Evolutionary conservation across 305 asterid genomes (phyloP), one percentile per base, ranked within the genome.

Genomic region (Solanum hybrid): DNA sequence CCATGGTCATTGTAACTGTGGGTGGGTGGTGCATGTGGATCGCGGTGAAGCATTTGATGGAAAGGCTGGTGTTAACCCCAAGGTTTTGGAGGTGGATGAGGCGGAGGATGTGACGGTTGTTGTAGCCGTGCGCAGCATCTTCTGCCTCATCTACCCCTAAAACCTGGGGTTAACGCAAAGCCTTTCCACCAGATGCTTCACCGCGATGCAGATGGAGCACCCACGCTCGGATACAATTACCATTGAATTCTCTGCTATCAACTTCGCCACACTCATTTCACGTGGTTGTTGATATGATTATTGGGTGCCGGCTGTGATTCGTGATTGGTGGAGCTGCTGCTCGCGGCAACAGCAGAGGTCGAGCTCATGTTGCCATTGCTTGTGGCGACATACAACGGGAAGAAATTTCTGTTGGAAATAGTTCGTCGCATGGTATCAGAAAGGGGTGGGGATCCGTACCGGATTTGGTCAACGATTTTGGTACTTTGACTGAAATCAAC

Each of bases 161-260:
- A 75, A 91, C 90, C 26, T 80, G 5, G 94, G 93, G 83, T 93
- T 93, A 20, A 89, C 92, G 2, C 92, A 93, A 26, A 91, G 90
- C 31, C 79, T 90, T 5, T 77, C 90, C 11, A 89, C 91, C 90
- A 93, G 67, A 71, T 88, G 87, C 91, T 89, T 87, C 67, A 86
- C 91, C 22, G 89, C 92, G 79, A 88, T 89, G 89, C 91, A 51
- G 93, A 93, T 90, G 90, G 92, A 92, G 79, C 93, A 91, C 0
- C 93, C 93, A 18, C 85, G 36, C 20, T 80, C 84, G 8, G 84
- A 89, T 14, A 91, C 82, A 34, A 93, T 89, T 6, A 89, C 64
- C 31, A 93, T 91, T 6, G 93, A 91, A 11, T 90, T 90, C 42
- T 93, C 93, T 75, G 90, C 40, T 71, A 91, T 92, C 89, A 88